Conservation (phyloP, 352 stramenopile species). For the Pythium apleroticum region DNA sequence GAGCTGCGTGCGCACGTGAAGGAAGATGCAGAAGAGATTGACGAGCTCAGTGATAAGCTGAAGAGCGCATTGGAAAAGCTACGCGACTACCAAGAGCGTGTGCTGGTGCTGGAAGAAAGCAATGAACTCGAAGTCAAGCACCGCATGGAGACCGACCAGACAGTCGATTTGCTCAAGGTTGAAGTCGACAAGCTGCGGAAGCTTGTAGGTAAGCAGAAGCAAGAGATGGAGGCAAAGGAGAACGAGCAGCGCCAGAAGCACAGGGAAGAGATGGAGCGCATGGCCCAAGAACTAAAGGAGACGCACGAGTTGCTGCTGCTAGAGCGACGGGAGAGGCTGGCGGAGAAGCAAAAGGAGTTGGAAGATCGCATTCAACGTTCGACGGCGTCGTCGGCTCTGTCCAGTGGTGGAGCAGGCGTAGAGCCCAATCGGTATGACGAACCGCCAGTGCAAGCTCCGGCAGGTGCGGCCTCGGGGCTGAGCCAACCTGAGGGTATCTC, state of each 20-base stretch:
- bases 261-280: slow-evolving; percentile 34
- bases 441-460: background rate
- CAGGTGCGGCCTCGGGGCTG: background rate
- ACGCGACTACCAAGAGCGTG: slow-evolving; percentile 53
- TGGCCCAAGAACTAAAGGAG: slow-evolving; percentile 45
- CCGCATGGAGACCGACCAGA: slow-evolving; percentile 60
- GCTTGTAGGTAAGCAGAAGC: slow-evolving; percentile 48
- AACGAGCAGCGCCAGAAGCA: slow-evolving; percentile 30
- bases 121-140: slow-evolving; percentile 52
- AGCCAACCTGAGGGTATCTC: background rate
- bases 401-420: background rate
- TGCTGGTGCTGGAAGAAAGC: slow-evolving; percentile 60
- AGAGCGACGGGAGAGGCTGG: slow-evolving; percentile 51
- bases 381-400: background rate
- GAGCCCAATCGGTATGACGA: slow-evolving; percentile 21
- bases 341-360: slow-evolving; percentile 60
- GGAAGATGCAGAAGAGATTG: slow-evolving; percentile 45
- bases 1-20: slow-evolving; percentile 48
- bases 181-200: slow-evolving; percentile 68
- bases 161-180: slow-evolving; percentile 64
- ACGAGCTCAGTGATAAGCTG: slow-evolving; percentile 53
- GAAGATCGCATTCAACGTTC: slow-evolving; percentile 41
- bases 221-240: slow-evolving; percentile 43
- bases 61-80: slow-evolving; percentile 39
- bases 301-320: slow-evolving; percentile 54